A percentile compares a stretch with the other conserved stretches of the same genome.
Evolutionary conservation across 495 filamentous ascomycete species (phyloP).

Genomic region (Gamarada debralockiae): DNA sequence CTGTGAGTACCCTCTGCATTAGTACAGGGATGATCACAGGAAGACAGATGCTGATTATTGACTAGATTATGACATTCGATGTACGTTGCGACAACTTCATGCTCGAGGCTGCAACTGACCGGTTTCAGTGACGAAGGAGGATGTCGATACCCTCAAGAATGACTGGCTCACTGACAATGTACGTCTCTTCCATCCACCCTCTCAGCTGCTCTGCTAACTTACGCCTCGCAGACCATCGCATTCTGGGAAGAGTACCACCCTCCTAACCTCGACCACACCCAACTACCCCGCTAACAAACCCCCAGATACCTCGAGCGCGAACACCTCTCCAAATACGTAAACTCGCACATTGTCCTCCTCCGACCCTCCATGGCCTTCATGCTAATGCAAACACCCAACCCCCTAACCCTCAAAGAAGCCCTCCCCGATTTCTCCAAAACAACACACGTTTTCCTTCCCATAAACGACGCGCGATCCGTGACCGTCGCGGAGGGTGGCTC

Average conservation of each 20-base stretch:
- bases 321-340: constrained; percentile 66
- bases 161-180: constrained; percentile 99
- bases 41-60: constrained; percentile 1
- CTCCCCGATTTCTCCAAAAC: constrained; percentile 74
- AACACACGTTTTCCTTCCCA: constrained; percentile 94
- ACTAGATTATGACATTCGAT: constrained; percentile 27
- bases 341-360: constrained; percentile 84
- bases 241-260: constrained; percentile 90
- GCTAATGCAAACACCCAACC: constrained; percentile 77
- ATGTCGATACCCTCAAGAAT: constrained; percentile 79
- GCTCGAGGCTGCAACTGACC: not conserved
- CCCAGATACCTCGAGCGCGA: constrained; percentile 85
- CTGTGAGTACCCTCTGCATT: constrained; percentile 20
- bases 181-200: constrained; percentile 28
- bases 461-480: constrained; percentile 83
- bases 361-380: constrained; percentile 93
- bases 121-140: constrained; percentile 67
- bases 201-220: constrained; percentile 13
- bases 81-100: constrained; percentile 14
- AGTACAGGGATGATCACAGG: not conserved
- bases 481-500: constrained; percentile 78
- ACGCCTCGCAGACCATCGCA: constrained; percentile 63
- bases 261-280: not conserved
- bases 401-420: constrained; percentile 66
- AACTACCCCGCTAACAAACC: constrained; percentile 2